These are phyloP conservation scores for Oryza glaberrima DNA, from an alignment of 176 grass and related monocot species.

Conservation along the genomic window DNA sequence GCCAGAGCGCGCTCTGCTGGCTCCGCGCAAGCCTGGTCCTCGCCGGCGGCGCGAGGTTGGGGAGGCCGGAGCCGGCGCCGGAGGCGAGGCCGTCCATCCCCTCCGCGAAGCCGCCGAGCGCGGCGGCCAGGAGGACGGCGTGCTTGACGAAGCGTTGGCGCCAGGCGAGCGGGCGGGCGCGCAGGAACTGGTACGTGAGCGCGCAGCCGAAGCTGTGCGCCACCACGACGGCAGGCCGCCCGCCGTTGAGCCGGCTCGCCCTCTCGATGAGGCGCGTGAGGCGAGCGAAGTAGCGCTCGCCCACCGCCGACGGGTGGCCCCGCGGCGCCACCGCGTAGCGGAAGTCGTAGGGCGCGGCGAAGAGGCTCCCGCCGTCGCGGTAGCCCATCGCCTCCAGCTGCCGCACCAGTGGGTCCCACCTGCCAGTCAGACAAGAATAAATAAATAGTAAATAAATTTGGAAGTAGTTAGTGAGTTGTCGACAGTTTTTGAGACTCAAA, in stretches of 20 bases:
- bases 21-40: conserved; percentile 41
- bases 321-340: conserved; percentile 57
- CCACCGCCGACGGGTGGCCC: conserved; percentile 44
- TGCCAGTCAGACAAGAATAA: not conserved
- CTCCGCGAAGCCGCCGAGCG: conserved; percentile 58
- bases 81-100: conserved; percentile 44
- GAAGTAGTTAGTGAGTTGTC: no score
- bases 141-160: conserved; percentile 50
- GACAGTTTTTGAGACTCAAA: no score
- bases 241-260: not conserved
- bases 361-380: conserved; percentile 51
- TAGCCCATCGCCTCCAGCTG: conserved; percentile 52
- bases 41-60: conserved; percentile 22
- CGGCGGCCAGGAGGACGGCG: conserved; percentile 46
- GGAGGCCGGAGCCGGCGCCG: conserved; percentile 46
- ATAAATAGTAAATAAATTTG: no score
- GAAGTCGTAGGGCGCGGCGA: conserved; percentile 79
- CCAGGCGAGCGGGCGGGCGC: conserved; percentile 49
- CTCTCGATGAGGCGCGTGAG: conserved; percentile 45
- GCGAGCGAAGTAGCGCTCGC: conserved; percentile 45
- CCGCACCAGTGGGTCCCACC: conserved; percentile 49
- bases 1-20: conserved; percentile 74
- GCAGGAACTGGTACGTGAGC: conserved; percentile 65
- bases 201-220: conserved; percentile 71
- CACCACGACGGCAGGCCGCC: conserved; percentile 50